Percentiles rank a stretch among this genome's conserved stretches.
Evolutionary conservation across 2,329 filamentous ascomycete species (phyloP).

Genomic region (Cordyceps javanica): DNA sequence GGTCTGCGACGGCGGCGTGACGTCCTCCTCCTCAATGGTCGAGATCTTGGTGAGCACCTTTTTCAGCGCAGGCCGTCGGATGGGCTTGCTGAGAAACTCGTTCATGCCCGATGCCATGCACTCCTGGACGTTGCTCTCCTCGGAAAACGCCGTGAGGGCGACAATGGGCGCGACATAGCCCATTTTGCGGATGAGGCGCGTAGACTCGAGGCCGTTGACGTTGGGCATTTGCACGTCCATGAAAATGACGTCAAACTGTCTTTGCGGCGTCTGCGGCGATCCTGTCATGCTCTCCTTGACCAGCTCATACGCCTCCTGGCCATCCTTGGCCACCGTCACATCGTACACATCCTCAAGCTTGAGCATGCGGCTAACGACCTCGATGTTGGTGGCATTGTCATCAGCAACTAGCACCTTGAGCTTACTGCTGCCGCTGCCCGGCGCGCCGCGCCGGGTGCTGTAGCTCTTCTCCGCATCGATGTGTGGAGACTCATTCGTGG

Average conservation of each 20-base stretch:
- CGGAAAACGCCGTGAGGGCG: conserved; percentile 81
- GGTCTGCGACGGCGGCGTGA: not conserved
- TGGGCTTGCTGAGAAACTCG: conserved; percentile 76
- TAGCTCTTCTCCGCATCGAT: not conserved
- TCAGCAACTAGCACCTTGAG: conserved; percentile 84
- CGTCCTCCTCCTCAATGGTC: conserved; percentile 66
- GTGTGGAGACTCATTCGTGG: conserved; percentile 30
- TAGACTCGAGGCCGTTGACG: conserved; percentile 81
- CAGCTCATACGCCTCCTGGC: conserved; percentile 79
- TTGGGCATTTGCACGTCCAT: conserved; percentile 98
- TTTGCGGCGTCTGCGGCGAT: conserved; percentile 48
- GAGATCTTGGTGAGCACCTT: conserved; percentile 80
- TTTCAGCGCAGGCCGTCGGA: conserved; percentile 75
- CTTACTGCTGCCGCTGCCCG: conserved; percentile 24
- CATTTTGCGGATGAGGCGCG: conserved; percentile 76
- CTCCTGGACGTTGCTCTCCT: conserved; percentile 82
- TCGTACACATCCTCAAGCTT: conserved; percentile 77
- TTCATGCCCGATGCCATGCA: conserved; percentile 89
- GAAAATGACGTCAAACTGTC: conserved; percentile 80
- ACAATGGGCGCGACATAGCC: conserved; percentile 87
- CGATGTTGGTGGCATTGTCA: conserved; percentile 52
- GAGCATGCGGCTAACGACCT: conserved; percentile 56
- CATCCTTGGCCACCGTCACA: conserved; percentile 80
- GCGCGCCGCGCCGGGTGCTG: not conserved
- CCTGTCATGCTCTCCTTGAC: conserved; percentile 74